phyloP scores from a whole-genome alignment of 176 grass and related monocot genomes.

The Zea mays region DNA sequence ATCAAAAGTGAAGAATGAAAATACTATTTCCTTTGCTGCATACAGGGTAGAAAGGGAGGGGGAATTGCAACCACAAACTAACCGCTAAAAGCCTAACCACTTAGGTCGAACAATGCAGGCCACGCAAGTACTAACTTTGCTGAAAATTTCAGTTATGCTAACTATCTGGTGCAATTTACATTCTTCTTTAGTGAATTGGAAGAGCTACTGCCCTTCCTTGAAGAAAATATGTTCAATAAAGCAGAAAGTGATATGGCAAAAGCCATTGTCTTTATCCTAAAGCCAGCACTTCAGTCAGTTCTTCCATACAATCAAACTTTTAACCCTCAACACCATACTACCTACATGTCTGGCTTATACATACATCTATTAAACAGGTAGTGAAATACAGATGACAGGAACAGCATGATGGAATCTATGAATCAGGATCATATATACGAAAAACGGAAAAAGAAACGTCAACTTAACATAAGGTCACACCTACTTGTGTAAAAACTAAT shows the following conservation, averaged over 20 bases:
- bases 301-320: not conserved
- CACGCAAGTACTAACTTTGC: not conserved
- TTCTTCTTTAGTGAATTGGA: not conserved
- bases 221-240: not conserved
- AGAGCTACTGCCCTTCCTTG: not conserved
- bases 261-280: not conserved
- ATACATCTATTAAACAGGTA: not conserved
- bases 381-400: not conserved
- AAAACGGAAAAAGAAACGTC: not conserved
- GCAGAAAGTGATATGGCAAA: not conserved
- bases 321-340: not conserved
- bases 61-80: not conserved
- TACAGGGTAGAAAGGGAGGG: not conserved
- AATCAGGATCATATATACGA: not conserved
- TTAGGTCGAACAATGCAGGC: too few species aligned
- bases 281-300: too few species aligned
- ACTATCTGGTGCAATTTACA: not conserved
- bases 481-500: conserved; percentile 44
- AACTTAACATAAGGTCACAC: not conserved
- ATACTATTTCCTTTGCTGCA: not conserved
- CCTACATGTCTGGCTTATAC: not conserved
- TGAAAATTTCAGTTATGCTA: not conserved
- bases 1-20: not conserved
- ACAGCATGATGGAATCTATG: not conserved
- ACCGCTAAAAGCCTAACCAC: not conserved